These are phyloP conservation scores for Ceratocystis harringtonii DNA, from an alignment of 2,329 filamentous ascomycete genomes.

Conservation along the genomic window DNA sequence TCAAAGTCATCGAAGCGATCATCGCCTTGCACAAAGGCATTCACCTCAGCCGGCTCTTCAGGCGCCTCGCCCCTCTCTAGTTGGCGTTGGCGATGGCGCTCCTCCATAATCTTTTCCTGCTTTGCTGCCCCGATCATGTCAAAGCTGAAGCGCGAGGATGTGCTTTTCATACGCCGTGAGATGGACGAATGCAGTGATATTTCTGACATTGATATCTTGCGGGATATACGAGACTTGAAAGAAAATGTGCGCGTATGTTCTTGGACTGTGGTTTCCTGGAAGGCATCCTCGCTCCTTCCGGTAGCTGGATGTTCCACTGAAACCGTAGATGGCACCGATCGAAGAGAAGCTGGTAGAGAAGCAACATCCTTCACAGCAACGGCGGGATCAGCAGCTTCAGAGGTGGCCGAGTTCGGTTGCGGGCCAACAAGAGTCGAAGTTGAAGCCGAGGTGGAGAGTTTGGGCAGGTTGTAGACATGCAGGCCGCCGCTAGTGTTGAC, in stretches of 20 bases:
- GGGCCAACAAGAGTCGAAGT: neutral
- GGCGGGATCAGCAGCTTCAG: neutral
- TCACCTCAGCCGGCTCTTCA: slow-evolving; percentile 24
- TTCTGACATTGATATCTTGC: slow-evolving; percentile 38
- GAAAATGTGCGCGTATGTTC: slow-evolving; percentile 8
- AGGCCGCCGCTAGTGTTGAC: neutral
- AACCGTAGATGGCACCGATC: slow-evolving; percentile 8
- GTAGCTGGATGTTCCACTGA: slow-evolving; percentile 4
- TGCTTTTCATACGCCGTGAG: slow-evolving; percentile 56
- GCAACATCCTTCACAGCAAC: slow-evolving; percentile 5
- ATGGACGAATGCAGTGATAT: slow-evolving; percentile 36
- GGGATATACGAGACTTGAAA: slow-evolving; percentile 29
- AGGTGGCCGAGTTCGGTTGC: neutral
- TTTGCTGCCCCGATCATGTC: slow-evolving; percentile 59
- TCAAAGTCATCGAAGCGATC: slow-evolving; percentile 39
- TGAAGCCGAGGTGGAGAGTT: slow-evolving; percentile 11
- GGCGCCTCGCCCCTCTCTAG: slow-evolving; percentile 40
- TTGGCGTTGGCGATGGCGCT: slow-evolving; percentile 53
- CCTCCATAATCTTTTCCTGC: slow-evolving; percentile 55
- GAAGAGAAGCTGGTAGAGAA: slow-evolving; percentile 7
- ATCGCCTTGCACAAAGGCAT: slow-evolving; percentile 25
- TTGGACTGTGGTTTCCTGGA: neutral
- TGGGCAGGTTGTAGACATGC: neutral
- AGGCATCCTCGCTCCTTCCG: neutral
- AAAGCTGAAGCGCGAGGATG: slow-evolving; percentile 67